Evolutionary conservation across 2,329 filamentous ascomycete genomes (phyloP), one percentile per base, ranked within the genome.

Genomic region (Penicillium glabrum): DNA sequence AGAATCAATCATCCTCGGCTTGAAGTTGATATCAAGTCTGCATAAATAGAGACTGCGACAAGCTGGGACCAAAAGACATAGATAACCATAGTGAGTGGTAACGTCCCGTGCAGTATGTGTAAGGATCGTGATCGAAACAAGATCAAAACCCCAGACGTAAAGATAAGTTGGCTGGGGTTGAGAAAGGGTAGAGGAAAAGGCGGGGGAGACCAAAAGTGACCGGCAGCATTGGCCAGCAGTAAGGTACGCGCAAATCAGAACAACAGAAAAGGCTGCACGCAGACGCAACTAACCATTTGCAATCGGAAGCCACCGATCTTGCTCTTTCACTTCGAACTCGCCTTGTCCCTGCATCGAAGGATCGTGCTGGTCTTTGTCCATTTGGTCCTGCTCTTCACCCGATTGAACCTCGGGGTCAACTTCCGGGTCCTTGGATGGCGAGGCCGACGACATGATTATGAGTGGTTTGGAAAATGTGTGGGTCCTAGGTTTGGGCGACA

Each of bases 321-420:
- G 95, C 80, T 99, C 95, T 84, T 98, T 98, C 79, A 98, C 93
- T 81, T 98, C 93, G 77, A 97, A 96, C 82, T 98, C 93, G 79
- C 91, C 87, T 79, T 89, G 83, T 76, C 85, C 88, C 77, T 84
- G 84, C 76, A 83, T 83, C 77, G 83, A 83, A 76, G 84, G 83
- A 77, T 92, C 90, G 82, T 77, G 75, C 58, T 78, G 74, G 57
- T 79, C 77, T 69, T 81, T 82, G 72, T 96, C 92, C 90, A 96
- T 96, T 86, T 89, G 89, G 83, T 88, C 88, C 83, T 95, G 91
- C 74, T 84, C 81, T 83, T 96, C 91, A 82, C 95, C 92, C 83
- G 92, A 96, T 83, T 91, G 90, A 86, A 86, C 89, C 86, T 86
- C 88, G 84, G 89, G 89, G 84, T 96, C 93, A 84, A 92, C 90